Evolutionary conservation across 108 stramenopile species (phyloP), one percentile per base, ranked within the genome.

Genomic region (Fistulifera pelliculosa): DNA sequence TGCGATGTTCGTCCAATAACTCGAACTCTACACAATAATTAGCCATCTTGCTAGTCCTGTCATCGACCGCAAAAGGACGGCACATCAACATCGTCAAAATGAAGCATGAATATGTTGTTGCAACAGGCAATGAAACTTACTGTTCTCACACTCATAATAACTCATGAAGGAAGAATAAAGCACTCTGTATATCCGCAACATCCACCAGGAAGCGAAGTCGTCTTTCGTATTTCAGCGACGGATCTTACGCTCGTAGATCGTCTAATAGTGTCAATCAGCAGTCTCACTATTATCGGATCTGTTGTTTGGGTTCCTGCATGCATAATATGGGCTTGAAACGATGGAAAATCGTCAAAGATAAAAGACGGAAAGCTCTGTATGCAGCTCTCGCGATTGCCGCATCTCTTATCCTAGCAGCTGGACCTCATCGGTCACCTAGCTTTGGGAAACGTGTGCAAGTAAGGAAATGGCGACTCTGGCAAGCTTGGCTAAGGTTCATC

Each of bases 401-500:
- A 7, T 41, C 65, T 12, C 43, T 62, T 10, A 16, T 72, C 0
- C 49, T 65, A 44, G 68, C 48, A 14, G 57, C 49, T n/a, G 87
- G 90, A 42, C 90, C 90, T 0, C 86, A 92, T 72, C 80, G 84
- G 43, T 48, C 42, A 25, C 47, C 42, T 27, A 41, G 49, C 18
- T 47, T 92, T 17, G 87, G 84, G 15, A 41, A 75, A 15, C 47
- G 48, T 13, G 55, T 88, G 8, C 40, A 61, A 41, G 77, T 81
- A 0, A 60, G 73, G 25, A 69, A 61, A 38, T 92, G 90, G 90
- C 64, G 70, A 19, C 50, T 92, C 15, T 92, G 86, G 86, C 77
- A 80, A 55, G 69, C 83, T 15, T 92, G 84, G 82, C 31, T 85
- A 27, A 71, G 74, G 47, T 91, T 76, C 59, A 58, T 87, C 52